Conservation (phyloP, 345 rosid genomes). For the Brassica rapa region DNA sequence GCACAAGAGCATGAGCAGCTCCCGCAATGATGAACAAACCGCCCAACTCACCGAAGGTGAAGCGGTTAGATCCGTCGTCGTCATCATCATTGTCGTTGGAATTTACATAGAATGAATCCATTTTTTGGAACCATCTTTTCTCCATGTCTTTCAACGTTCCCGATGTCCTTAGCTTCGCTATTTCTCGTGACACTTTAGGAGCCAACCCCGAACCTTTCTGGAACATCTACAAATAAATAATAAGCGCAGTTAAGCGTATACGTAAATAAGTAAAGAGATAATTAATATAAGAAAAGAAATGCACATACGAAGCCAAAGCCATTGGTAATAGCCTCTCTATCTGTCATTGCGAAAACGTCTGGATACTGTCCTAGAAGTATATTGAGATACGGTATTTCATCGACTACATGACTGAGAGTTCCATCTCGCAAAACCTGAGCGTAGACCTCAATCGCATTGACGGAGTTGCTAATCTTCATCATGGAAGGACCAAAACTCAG, state of each 20-base stretch:
- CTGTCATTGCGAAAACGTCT: background rate
- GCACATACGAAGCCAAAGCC: background rate
- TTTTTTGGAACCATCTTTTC: background rate
- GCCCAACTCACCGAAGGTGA: background rate
- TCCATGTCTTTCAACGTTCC: background rate
- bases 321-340: background rate
- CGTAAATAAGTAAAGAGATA: background rate
- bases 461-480: background rate
- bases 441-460: background rate
- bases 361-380: background rate
- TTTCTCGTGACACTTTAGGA: background rate
- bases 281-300: too few relatives aligned
- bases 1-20: background rate
- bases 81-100: background rate
- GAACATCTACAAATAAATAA: background rate
- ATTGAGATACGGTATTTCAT: background rate
- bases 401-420: background rate
- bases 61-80: background rate
- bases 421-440: background rate
- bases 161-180: background rate
- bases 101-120: background rate
- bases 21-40: background rate
- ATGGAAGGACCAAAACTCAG: background rate
- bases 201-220: background rate
- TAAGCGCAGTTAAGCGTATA: too few relatives aligned